Evolutionary conservation across 805 yeast species (phyloP).

Genomic region (Candida boidinii): DNA sequence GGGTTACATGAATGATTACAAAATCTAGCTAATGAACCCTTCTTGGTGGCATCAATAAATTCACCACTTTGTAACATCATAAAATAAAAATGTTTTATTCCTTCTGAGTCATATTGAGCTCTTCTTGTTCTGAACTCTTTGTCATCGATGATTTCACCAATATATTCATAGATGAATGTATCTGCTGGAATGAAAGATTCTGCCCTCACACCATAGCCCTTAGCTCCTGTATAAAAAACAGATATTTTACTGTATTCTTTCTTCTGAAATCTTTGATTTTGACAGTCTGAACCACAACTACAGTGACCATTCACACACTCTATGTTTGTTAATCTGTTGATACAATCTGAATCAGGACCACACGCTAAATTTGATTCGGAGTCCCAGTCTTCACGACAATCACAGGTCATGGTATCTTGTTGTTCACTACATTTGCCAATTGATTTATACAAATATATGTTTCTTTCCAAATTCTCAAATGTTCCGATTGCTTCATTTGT

Average conservation of each 20-base stretch:
- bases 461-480: no score
- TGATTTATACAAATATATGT: conserved; percentile 48
- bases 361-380: conserved; percentile 56
- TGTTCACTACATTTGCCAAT: conserved; percentile 60
- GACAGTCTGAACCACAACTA: conserved; percentile 72
- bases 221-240: conserved; percentile 72
- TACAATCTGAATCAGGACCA: conserved; percentile 80
- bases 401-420: conserved; percentile 85
- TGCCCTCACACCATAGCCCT: conserved; percentile 89
- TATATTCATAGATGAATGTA: conserved; percentile 82
- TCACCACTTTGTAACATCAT: conserved; percentile 94
- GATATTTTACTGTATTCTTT: conserved; percentile 67
- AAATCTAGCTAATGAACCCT: conserved; percentile 84
- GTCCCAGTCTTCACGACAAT: conserved; percentile 51
- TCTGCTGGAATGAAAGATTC: conserved; percentile 45
- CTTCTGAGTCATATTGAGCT: conserved; percentile 60
- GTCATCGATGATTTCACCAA: conserved; percentile 90
- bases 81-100: conserved; percentile 79
- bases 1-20: conserved; percentile 95
- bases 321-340: conserved; percentile 83
- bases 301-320: conserved; percentile 75
- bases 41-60: conserved; percentile 88
- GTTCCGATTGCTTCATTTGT: no score
- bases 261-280: conserved; percentile 82
- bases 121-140: conserved; percentile 63